phyloP scores from a whole-genome alignment of 1,284 basidiomycete genomes.

The Anthracocystis setariae region DNA sequence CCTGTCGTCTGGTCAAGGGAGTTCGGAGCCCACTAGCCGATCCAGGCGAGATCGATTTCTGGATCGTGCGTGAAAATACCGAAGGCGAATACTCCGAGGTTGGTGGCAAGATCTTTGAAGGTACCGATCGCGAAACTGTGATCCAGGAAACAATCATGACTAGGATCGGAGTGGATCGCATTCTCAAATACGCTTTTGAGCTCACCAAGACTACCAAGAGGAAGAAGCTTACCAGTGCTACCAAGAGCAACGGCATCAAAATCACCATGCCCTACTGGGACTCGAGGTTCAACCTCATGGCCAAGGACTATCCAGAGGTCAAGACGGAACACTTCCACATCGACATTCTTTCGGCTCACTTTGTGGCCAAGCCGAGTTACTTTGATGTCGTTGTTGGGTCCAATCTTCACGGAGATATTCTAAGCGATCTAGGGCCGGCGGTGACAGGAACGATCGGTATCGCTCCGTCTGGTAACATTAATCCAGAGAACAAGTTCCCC shows the following conservation, averaged over 20 bases:
- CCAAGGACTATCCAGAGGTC: constrained; percentile 73
- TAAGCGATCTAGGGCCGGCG: constrained; percentile 73
- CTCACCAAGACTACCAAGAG: constrained; percentile 71
- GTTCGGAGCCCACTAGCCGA: constrained; percentile 70
- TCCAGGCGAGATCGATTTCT: constrained; percentile 71
- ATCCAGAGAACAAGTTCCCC: constrained; percentile 71
- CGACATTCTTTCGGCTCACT: constrained; percentile 71
- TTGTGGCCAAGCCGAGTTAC: constrained; percentile 72
- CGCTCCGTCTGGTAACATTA: constrained; percentile 73
- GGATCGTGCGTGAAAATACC: constrained; percentile 73
- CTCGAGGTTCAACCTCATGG: constrained; percentile 70
- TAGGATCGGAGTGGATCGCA: constrained; percentile 71
- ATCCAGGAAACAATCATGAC: constrained; percentile 72
- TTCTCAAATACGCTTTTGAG: constrained; percentile 73
- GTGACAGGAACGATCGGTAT: constrained; percentile 74
- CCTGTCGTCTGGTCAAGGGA: constrained; percentile 72
- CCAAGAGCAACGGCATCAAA: constrained; percentile 63
- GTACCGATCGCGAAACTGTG: constrained; percentile 67
- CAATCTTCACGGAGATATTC: constrained; percentile 73
- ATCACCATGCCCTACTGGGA: constrained; percentile 67
- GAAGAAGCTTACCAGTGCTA: constrained; percentile 73
- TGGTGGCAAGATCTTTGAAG: constrained; percentile 70
- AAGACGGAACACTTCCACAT: constrained; percentile 67
- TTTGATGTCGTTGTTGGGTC: constrained; percentile 74
- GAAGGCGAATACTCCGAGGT: constrained; percentile 74